Base-by-base conservation (phyloP, 2,329 filamentous ascomycete genomes). In the Teratosphaeria zuluensis region DNA sequence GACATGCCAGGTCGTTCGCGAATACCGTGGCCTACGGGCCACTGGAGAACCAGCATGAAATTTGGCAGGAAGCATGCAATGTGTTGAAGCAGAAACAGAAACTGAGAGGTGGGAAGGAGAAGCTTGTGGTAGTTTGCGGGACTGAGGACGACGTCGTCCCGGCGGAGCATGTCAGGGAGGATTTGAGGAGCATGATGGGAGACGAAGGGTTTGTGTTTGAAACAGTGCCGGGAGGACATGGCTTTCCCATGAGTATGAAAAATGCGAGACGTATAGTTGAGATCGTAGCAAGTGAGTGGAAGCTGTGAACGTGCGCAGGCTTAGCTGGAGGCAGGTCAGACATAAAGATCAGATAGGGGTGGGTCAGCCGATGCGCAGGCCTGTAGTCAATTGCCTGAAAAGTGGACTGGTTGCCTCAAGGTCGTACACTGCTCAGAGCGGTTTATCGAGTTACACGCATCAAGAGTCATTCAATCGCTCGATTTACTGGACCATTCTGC, bases 21-120 rank as follows among this genome's bases (percentile, higher is more conserved):
- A 57, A 57, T 42, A 62, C 63, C 7, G n/a, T 65, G 6, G 24
- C 56, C 16, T n/a, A 64, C 54, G 64, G 63, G 11, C 62, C 63
- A 1, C 14, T 63, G 4, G 28, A 59, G 55, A 35, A 56, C 21
- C 64, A 66, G 55, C 53, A 58, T 48, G 55, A 56, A 19, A 55
- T 61, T 11, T 67, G 65, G 63, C 55, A 51, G 33, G 48, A 58
- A 32, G 59, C 62, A 30, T 62, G 61, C 53, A 16, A 52, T 9
- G 53, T 58, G 6, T 16, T 62, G 48, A 51, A 46, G 8, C 51
- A 32, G 24, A 61, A 59, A 56, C 53, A 42, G 16, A 28, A 28
- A 24, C 5, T 19, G 14, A 4, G 31, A 24, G 30, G 14, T 7
- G 42, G 19, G 19, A 33, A 31, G 7, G 59, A 59, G 51, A 53